Percentiles rank a stretch among this genome's conserved stretches.
Conservation (phyloP, 768 basidiomycete genomes). For the Xerocomus spinulosus region DNA sequence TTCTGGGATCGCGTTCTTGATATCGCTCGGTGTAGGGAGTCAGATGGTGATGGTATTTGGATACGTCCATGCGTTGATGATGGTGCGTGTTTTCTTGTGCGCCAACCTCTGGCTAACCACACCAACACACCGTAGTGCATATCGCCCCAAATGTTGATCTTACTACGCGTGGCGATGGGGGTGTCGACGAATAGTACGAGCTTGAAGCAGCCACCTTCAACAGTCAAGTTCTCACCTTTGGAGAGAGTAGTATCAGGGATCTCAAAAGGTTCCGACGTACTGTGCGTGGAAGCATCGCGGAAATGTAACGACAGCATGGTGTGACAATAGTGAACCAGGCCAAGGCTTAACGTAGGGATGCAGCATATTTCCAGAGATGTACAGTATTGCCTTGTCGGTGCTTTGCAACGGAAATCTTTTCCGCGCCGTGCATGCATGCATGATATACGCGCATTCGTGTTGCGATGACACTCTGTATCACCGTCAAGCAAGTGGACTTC, state of each 20-base stretch:
- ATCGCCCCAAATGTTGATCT: slow-evolving; percentile 16
- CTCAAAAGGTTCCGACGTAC: background rate
- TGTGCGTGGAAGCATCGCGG: background rate
- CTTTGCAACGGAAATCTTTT: too few relatives aligned
- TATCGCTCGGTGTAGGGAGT: slow-evolving; percentile 2
- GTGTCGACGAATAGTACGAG: background rate
- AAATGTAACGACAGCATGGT: background rate
- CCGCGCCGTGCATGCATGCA: too few relatives aligned
- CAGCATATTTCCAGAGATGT: too few relatives aligned
- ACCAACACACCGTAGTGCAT: slow-evolving; percentile 4
- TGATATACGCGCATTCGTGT: too few relatives aligned
- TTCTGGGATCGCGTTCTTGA: slow-evolving; percentile 3
- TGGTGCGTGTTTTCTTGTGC: slow-evolving; percentile 1
- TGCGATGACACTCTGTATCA: too few relatives aligned
- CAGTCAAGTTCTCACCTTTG: slow-evolving; percentile 6
- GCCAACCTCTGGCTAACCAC: background rate
- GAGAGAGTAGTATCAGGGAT: background rate
- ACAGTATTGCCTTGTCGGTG: too few relatives aligned
- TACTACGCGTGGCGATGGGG: slow-evolving; percentile 10
- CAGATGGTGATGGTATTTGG: background rate
- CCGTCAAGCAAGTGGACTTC: too few relatives aligned
- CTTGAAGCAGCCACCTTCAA: slow-evolving; percentile 2
- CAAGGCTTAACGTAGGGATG: too few relatives aligned
- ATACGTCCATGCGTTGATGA: background rate
- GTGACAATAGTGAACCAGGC: too few relatives aligned